Base-by-base conservation (phyloP, 148 eudicot species). In the Fallopia convolvulus region DNA sequence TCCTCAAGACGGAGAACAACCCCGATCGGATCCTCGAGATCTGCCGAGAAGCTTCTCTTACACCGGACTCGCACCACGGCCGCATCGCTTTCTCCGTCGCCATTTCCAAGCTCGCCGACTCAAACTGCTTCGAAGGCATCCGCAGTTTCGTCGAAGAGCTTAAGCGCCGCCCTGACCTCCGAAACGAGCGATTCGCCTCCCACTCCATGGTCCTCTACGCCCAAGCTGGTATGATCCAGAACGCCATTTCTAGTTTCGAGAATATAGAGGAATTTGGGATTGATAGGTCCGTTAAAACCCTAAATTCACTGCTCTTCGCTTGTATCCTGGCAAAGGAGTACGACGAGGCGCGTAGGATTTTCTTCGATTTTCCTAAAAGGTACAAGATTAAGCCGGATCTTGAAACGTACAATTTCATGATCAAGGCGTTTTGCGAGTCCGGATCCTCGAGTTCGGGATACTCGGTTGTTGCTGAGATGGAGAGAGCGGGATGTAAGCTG, bases 181-280 rank as follows among this genome's bases (percentile, higher is more conserved):
- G 60, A 8, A 85, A 75, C 40, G 95, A 94, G 81, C 86, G 87
- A 9, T 83, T 83, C 55, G 6, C 88, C 23, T 78, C 95, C 6
- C 92, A 92, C 30, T 55, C 92, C 42, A 89, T 94, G 56, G 75
- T 92, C 39, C 88, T 90, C 8, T 94, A 89, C 53, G 98, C 95
- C n/a, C 90, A 88, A 74, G 75, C 84, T 0, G 84, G 89, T 10
- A 89, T 93, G 96, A 80, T 88, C 79, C 86, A 85, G 50, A 83
- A 86, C 73, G 96, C 96, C 23, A 74, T 23, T 30, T 78, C 88
- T 76, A 76, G 86, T 83, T 90, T 89, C 77, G 93, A 89, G 23
- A 88, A 89, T 85, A 86, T 91, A 90, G 82, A 88, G 63, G 75
- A 86, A 8, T 70, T 71, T 18, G 82, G 83, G 5, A 82, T 87